Base-by-base conservation (phyloP, 225 moss, liverwort and hornwort species). In the Pleurozium schreberi region DNA sequence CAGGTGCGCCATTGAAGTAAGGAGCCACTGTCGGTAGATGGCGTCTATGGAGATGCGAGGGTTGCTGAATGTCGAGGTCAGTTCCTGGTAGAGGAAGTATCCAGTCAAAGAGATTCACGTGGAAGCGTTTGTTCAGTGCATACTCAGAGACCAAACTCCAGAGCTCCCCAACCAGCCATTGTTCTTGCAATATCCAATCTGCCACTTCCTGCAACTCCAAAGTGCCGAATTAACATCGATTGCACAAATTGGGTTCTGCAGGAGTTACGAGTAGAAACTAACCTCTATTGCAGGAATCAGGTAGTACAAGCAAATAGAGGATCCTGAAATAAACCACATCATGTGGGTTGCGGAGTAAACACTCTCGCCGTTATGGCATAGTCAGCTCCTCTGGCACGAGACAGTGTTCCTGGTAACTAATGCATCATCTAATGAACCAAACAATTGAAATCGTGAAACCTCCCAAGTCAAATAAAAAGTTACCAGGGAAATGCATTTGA, bases 101-200 rank as follows among this genome's bases (percentile, higher is more conserved):
- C 94, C 94, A 94, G 83, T 94, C 94, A 31, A 93, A 94, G 88
- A 94, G 91, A 86, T 86, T 90, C 69, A 94, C 84, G 18, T 69
- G 70, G 50, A 91, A 93, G 22, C 73, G 89, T 47, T 90, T 93
- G 66, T 84, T 60, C 84, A 53, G 58, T 75, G 91, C 91, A 73
- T 94, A 94, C 86, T 93, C 91, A n/a, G 84, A 75, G 59, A 94
- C 64, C 86, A 94, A 88, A 90, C 93, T 88, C 94, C 94, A 94
- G 27, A 94, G 90, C 87, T 94, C 94, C 69, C 94, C 94, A 55
- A 94, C 94, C 70, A 85, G 86, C 94, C 94, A 94, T 60, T 89
- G 89, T 84, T 94, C 94, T 84, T 89, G 90, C 89, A 92, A 53
- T 80, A 94, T 90, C 93, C 93, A 93, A 85, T 94, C 93, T 31